Conservation (phyloP, 768 basidiomycete species). For the Hypholoma fasciculare region DNA sequence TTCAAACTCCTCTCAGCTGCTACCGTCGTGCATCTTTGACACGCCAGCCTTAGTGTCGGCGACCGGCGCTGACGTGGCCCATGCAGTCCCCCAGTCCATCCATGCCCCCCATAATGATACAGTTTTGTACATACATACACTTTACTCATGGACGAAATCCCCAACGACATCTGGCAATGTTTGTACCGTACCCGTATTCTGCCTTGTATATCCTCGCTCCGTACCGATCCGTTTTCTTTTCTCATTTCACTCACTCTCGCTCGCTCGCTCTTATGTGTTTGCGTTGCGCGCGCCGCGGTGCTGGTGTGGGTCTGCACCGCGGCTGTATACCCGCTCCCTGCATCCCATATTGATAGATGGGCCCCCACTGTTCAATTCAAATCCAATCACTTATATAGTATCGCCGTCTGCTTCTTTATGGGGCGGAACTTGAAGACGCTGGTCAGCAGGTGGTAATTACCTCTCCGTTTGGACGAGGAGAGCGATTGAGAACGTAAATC, state of each 20-base stretch:
- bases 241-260: background rate
- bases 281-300: background rate
- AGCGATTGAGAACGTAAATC: too few species aligned
- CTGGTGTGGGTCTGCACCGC: too few species aligned
- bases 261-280: background rate
- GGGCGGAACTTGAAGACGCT: too few species aligned
- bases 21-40: too few species aligned
- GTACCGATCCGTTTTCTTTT: background rate
- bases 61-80: background rate
- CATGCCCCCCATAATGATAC: background rate
- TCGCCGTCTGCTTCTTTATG: too few species aligned
- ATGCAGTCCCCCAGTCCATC: background rate
- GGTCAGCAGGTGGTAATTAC: too few species aligned
- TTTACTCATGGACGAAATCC: constrained; percentile 4
- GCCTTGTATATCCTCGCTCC: background rate
- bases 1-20: background rate
- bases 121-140: constrained; percentile 8
- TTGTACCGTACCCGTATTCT: constrained; percentile 12
- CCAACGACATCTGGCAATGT: constrained; percentile 8
- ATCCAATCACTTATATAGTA: too few species aligned
- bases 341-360: too few species aligned
- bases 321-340: too few species aligned
- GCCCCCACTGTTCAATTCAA: too few species aligned
- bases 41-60: background rate
- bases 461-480: too few species aligned